Evolutionary conservation across 1,284 basidiomycete genomes (phyloP).

Genomic region (Naganishia sp.): DNA sequence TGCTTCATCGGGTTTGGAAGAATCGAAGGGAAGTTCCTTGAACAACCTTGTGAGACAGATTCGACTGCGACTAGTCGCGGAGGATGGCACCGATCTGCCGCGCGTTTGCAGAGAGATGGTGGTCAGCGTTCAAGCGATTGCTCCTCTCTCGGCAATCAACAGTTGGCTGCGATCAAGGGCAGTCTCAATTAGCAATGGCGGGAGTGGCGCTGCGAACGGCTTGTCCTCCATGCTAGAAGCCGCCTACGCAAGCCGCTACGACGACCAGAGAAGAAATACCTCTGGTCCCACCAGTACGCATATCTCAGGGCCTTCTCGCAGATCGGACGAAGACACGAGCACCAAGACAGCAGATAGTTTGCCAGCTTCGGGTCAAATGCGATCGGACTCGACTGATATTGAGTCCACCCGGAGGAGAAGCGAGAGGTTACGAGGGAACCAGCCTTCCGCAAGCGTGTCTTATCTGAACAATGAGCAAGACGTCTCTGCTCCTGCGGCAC

Average conservation of each 20-base stretch:
- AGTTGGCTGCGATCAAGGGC: constrained; percentile 71
- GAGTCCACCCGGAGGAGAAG: constrained; percentile 18
- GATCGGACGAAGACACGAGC: not conserved
- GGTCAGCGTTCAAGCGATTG: constrained; percentile 93
- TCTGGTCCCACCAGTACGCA: constrained; percentile 42
- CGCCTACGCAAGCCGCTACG: constrained; percentile 66
- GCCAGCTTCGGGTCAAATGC: constrained; percentile 18
- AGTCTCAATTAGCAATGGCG: constrained; percentile 55
- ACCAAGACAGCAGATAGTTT: constrained; percentile 26
- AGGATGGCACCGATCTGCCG: constrained; percentile 74
- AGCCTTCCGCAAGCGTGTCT: not conserved
- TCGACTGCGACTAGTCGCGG: constrained; percentile 80
- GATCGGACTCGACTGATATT: not conserved
- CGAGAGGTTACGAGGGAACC: constrained; percentile 20
- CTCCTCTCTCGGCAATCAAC: constrained; percentile 90
- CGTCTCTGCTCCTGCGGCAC: not conserved
- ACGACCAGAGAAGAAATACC: constrained; percentile 38
- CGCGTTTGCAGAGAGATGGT: constrained; percentile 82
- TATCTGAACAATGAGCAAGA: not conserved
- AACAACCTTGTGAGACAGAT: constrained; percentile 72
- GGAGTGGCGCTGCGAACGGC: constrained; percentile 60
- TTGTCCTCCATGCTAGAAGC: constrained; percentile 82
- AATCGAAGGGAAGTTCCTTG: constrained; percentile 36
- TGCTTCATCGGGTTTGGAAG: constrained; percentile 55
- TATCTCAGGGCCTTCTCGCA: constrained; percentile 4